Conservation (phyloP, 176 grass and related monocot species). For the Saccharum spontaneum region DNA sequence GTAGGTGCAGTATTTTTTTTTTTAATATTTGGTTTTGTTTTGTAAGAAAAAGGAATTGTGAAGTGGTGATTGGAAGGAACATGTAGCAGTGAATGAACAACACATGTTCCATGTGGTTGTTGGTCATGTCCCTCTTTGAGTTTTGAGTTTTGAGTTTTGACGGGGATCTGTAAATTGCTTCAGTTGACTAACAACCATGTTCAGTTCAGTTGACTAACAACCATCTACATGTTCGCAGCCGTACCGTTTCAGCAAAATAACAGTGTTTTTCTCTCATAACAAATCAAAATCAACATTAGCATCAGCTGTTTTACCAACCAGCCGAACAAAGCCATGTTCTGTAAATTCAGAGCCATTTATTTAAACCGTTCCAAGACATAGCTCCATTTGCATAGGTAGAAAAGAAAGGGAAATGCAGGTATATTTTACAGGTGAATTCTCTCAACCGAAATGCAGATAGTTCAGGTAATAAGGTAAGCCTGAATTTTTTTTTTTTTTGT, state of each 20-base stretch:
- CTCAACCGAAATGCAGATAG: too few species aligned
- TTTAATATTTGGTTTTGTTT: neutral
- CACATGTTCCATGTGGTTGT: constrained; percentile 29
- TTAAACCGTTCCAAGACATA: neutral
- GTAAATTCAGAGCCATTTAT: too few species aligned
- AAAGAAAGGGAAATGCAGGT: neutral
- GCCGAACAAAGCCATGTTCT: too few species aligned
- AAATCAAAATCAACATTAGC: too few species aligned
- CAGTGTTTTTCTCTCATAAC: too few species aligned
- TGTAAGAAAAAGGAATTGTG: neutral
- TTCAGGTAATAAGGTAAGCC: too few species aligned
- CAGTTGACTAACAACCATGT: neutral
- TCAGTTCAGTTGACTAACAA: neutral
- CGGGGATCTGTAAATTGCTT: neutral
- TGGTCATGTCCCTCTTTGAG: neutral
- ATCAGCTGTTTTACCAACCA: too few species aligned
- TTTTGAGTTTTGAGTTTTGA: neutral
- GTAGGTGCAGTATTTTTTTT: constrained; percentile 5
- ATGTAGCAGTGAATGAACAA: neutral
- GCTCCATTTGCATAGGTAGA: neutral
- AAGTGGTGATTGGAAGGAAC: neutral
- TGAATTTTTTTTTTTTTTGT: too few species aligned
- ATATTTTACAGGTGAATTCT: neutral
- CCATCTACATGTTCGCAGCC: too few species aligned
- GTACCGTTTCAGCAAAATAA: too few species aligned